Percentiles rank a stretch among this genome's conserved stretches.
phyloP scores from a whole-genome alignment of 768 basidiomycete genomes.

The Pholiota molesta region DNA sequence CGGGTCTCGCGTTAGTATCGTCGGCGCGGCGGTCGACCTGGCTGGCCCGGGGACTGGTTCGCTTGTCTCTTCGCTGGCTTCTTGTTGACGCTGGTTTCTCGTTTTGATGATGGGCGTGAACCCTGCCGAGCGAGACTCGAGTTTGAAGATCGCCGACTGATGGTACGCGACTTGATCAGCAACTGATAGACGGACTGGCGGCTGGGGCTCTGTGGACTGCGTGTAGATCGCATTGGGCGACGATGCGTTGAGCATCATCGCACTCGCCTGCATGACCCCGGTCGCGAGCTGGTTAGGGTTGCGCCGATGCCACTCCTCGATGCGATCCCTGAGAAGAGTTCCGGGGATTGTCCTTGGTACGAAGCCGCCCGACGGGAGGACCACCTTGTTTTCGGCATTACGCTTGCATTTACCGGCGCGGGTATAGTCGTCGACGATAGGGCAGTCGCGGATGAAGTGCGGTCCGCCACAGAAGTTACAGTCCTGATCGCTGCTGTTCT shows the following conservation, averaged over 20 bases:
- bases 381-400: conserved; percentile 26
- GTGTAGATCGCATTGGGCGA: background rate
- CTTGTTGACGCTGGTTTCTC: conserved; percentile 1
- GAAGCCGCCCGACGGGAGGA: conserved; percentile 25
- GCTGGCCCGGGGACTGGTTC: background rate
- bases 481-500: no score
- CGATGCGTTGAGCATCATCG: background rate
- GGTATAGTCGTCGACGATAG: conserved; percentile 20
- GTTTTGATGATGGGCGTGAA: conserved; percentile 12
- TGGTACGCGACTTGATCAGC: conserved; percentile 13
- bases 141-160: conserved; percentile 7
- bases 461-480: conserved; percentile 24
- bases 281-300: conserved; percentile 18
- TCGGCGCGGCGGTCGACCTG: no score
- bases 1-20: no score
- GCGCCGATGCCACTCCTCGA: conserved; percentile 20
- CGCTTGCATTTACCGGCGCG: conserved; percentile 22
- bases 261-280: background rate
- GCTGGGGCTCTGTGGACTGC: no score
- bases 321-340: conserved; percentile 6
- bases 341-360: conserved; percentile 21
- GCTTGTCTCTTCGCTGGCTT: background rate
- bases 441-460: conserved; percentile 28
- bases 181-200: background rate
- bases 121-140: no score